Evolutionary conservation across 768 basidiomycete species (phyloP), one percentile per base, ranked within the genome.

Genomic region (Rhizopogon vesiculosus): DNA sequence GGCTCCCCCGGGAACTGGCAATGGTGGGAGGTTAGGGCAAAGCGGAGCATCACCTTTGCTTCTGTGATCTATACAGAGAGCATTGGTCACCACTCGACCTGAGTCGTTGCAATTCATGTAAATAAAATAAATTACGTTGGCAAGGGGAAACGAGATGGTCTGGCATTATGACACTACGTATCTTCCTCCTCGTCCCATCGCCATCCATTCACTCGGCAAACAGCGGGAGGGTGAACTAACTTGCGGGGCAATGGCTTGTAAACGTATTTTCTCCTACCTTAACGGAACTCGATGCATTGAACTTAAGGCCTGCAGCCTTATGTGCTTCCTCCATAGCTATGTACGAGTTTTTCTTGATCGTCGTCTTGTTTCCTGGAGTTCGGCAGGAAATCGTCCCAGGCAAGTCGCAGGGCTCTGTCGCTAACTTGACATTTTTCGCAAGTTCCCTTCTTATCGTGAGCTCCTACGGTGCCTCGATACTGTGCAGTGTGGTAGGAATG

Each of bases 201-300:
- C 31, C 31, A 31, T 31, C 31, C 31, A 33, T 9, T 8, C 31
- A 22, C 22, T 22, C 10, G 63, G 52, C 18, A 29, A 9, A 19
- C 19, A 45, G 9, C 50, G 3, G 45, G 9, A 13, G 18, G 35
- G n/a, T 8, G 1, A 50, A 72, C 53, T 62, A 91, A 91, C 80
- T 98, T 94, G 76, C 31, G 97, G 97, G 39, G 97, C 96, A 98
- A 99, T 1, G 97, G 97, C n/a, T 97, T 98, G 72, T 97, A 98
- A 16, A 85, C 78, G 69, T 96, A 4, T 25, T 25, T 25, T 25
- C 46, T 79, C 73, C 51, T 77, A 75, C 59, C 74, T 25, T 66
- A 29, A 46, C 53, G 28, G 62, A 53, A 16, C 64, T 61, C 13
- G 48, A 63, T 16, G 75, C 67, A 16, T 78, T 5, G 12, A 38